These are phyloP conservation scores for Fusarium temperatum DNA, from an alignment of 2,329 filamentous ascomycete genomes.

Conservation along the genomic window DNA sequence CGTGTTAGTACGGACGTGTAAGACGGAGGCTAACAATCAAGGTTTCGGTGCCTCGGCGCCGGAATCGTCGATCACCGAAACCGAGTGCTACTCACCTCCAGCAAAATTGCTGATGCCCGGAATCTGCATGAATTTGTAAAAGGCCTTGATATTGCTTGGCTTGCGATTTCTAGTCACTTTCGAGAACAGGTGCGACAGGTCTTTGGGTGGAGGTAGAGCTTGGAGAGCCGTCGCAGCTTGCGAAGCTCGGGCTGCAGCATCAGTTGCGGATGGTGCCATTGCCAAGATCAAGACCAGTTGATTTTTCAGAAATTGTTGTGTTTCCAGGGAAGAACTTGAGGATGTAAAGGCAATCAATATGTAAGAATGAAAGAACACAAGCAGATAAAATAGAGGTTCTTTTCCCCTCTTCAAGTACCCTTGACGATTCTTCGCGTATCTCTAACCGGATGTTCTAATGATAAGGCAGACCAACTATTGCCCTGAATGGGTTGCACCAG, in stretches of 20 bases:
- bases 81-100: conserved; percentile 58
- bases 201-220: conserved; percentile 60
- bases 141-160: conserved; percentile 76
- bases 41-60: conserved; percentile 7
- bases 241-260: background rate
- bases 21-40: background rate
- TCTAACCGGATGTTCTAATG: conserved; percentile 1
- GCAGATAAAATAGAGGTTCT: conserved; percentile 1
- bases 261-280: conserved; percentile 37
- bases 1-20: conserved; percentile 14
- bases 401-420: conserved; percentile 27
- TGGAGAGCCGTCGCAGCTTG: conserved; percentile 16
- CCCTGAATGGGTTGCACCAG: conserved; percentile 4
- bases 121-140: conserved; percentile 84
- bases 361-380: conserved; percentile 3
- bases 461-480: conserved; percentile 7
- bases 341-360: background rate
- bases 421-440: conserved; percentile 5
- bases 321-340: background rate
- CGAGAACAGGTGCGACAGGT: conserved; percentile 84
- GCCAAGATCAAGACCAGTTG: background rate
- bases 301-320: background rate
- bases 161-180: conserved; percentile 70
- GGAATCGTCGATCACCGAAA: background rate
- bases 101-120: conserved; percentile 70